These are phyloP conservation scores for Fusarium caatingaense DNA, from an alignment of 2,329 filamentous ascomycete genomes.

Conservation along the genomic window DNA sequence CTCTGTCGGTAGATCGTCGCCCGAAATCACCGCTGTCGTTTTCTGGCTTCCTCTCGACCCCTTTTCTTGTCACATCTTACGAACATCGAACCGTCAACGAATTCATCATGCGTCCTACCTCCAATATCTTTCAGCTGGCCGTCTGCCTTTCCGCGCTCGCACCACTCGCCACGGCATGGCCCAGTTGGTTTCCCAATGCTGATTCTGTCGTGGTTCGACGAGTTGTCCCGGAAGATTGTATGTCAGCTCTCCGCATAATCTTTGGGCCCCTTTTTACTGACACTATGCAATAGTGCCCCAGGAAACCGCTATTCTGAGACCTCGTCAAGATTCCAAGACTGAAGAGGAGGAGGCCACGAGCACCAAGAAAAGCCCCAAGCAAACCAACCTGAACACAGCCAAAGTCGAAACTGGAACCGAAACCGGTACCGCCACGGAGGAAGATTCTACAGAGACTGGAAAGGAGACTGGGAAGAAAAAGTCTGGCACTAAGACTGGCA, in stretches of 20 bases:
- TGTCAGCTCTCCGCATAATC: not conserved
- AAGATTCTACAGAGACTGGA: slow-evolving; percentile 17
- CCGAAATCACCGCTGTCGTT: not conserved
- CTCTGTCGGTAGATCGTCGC: not conserved
- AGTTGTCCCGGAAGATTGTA: slow-evolving; percentile 27
- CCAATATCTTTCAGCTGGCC: slow-evolving; percentile 60
- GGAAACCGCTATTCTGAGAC: slow-evolving; percentile 25
- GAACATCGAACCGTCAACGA: not conserved
- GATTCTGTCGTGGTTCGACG: slow-evolving; percentile 60
- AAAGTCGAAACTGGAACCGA: slow-evolving; percentile 35
- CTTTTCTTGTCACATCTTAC: slow-evolving; percentile 4
- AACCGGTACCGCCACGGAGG: slow-evolving; percentile 27
- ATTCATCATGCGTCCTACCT: slow-evolving; percentile 61
- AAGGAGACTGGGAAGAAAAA: slow-evolving; percentile 42
- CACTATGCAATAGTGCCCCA: slow-evolving; percentile 21
- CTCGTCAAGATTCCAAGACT: slow-evolving; percentile 23
- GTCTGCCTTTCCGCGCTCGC: slow-evolving; percentile 63
- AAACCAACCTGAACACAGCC: slow-evolving; percentile 57
- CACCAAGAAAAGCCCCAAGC: slow-evolving; percentile 37
- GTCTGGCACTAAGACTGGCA: slow-evolving; percentile 41
- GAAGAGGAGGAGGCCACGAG: slow-evolving; percentile 33
- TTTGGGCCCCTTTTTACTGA: slow-evolving; percentile 13
- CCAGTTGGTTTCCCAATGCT: slow-evolving; percentile 64
- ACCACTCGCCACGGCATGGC: slow-evolving; percentile 66
- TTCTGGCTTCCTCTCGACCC: not conserved